Base-by-base conservation (phyloP, 805 yeast species). In the Metschnikowia cerradonensis region DNA sequence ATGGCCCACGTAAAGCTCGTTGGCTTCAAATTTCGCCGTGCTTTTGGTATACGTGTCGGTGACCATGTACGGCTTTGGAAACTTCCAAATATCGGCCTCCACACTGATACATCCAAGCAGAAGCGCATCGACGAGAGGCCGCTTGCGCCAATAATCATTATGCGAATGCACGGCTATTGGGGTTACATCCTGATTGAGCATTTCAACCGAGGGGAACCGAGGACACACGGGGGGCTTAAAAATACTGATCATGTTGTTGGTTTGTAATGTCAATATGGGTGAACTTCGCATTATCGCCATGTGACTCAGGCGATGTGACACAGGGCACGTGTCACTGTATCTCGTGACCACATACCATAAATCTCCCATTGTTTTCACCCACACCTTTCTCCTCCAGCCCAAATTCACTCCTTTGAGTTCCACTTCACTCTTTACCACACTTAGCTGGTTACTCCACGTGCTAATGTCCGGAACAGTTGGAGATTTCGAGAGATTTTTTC, bases 41-140 rank as follows among this genome's bases (percentile, higher is more conserved):
- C 73, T 53, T 41, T 52, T 44, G 6, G 67, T 54, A 13, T 50
- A 51, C 52, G 73, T 71, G 50, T 63, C 60, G 58, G 52, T 63
- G 50, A 59, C 64, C 56, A 55, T 52, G 34, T 68, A 68, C 13
- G 65, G 67, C 3, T 66, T 59, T 4, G 67, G 65, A 48, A 76
- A 77, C 44, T 61, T 65, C 86, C 86, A 83, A 15, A 82, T 75
- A 59, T 84, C 90, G n/a, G 84, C 84, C 64, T 84, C 90, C 1
- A 84, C 72, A 45, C 86, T 79, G 40, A 72, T 71, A 35, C 79
- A 73, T 2, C 89, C 90, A 11, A 75, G 62, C 17, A 71, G 64
- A 34, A 79, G 62, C 0, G 88, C 89, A 52, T 83, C 84, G 47
- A 79, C 72, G 3, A 84, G 67, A 0, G 89, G 89, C 4, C 68